Evolutionary conservation across 148 eudicot genomes (phyloP), one percentile per base, ranked within the genome.

Genomic region (Rheum nobile): DNA sequence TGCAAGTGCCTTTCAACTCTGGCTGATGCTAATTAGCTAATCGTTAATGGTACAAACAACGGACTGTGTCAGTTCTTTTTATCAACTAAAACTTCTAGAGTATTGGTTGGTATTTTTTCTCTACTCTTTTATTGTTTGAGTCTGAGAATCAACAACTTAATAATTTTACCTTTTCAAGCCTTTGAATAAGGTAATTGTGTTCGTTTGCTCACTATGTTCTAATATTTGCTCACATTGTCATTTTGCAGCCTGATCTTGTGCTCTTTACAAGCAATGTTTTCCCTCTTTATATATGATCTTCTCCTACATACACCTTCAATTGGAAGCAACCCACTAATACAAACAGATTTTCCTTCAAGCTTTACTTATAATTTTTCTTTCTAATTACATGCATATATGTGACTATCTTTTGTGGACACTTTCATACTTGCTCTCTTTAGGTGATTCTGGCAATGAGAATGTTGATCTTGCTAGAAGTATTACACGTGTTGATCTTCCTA

Each of bases 381-480:
- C n/a, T n/a, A n/a, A n/a, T n/a, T n/a, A n/a, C n/a, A n/a, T n/a
- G n/a, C n/a, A n/a, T n/a, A n/a, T n/a, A n/a, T n/a, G n/a, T n/a
- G n/a, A n/a, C n/a, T 12, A n/a, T 41, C 26, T n/a, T 28, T 48
- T 72, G 37, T 42, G 44, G 29, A 43, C 16, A 13, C 17, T 29
- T 28, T 54, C 44, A 41, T 3, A 69, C 2, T 21, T 12, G 31
- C 13, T 61, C 61, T 77, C 1, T 44, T 65, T 87, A 93, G 98
- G 98, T 84, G 98, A 94, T 83, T 88, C 88, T 79, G 97, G 93
- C 46, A 87, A 94, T 80, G 97, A 91, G 87, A 86, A 89, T 81
- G 93, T 85, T 72, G 91, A 89, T 75, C 89, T 93, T 78, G 97
- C 91, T 70, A 76, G 76, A 75, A 88, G 87, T 71, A 85, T 93